Percentiles rank a stretch among this genome's conserved stretches.
These are phyloP conservation scores for Conticribra weissflogii DNA, from an alignment of 108 stramenopile species.

Conservation along the genomic window DNA sequence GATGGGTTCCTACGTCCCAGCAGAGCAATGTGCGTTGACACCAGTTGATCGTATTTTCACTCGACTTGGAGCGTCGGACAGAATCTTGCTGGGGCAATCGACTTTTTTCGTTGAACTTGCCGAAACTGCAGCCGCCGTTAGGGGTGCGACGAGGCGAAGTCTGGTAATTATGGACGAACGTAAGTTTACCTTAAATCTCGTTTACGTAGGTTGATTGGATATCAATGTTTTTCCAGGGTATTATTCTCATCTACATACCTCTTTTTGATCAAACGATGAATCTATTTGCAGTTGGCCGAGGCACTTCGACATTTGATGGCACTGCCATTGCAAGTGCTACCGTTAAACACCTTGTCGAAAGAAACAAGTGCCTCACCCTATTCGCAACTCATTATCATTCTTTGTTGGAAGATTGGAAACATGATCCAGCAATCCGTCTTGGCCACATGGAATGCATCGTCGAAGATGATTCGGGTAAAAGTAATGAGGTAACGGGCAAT, in stretches of 20 bases:
- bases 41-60: constrained; percentile 99
- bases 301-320: constrained; percentile 99
- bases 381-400: constrained; percentile 99
- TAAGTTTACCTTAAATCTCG: too few relatives aligned
- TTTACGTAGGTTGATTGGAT: too few relatives aligned
- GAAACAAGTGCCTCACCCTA: constrained; percentile 86
- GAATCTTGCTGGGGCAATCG: constrained; percentile 97
- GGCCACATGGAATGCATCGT: constrained; percentile 99
- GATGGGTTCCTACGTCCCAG: constrained; percentile 98
- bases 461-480: constrained; percentile 59
- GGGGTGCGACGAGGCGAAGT: constrained; percentile 90
- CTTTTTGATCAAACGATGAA: too few relatives aligned
- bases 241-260: too few relatives aligned
- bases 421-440: constrained; percentile 76
- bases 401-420: constrained; percentile 94
- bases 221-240: too few relatives aligned
- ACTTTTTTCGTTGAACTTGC: constrained; percentile 99
- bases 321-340: constrained; percentile 99
- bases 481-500: constrained; percentile 52
- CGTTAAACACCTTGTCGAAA: constrained; percentile 90
- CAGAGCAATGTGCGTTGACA: constrained; percentile 84
- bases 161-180: constrained; percentile 99
- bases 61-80: constrained; percentile 98
- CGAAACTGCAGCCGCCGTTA: constrained; percentile 97
- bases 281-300: constrained; percentile 94